Percentiles rank a stretch among this genome's conserved stretches.
These are phyloP conservation scores for Boletellus ananiceps DNA, from an alignment of 768 basidiomycete genomes.

Conservation along the genomic window DNA sequence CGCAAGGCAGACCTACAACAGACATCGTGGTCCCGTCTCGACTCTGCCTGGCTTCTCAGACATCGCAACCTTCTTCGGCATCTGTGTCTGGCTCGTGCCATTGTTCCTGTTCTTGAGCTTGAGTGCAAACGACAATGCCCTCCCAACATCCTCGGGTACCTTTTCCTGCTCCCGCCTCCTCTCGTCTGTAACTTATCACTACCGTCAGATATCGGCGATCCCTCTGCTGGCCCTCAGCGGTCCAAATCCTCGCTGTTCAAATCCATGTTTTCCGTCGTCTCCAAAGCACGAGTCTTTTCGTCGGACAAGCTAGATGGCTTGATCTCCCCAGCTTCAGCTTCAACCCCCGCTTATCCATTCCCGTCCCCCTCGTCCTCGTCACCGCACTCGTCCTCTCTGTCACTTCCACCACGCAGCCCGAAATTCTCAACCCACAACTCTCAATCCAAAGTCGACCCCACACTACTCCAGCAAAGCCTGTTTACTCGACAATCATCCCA, in stretches of 20 bases:
- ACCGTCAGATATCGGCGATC: slow-evolving; percentile 16
- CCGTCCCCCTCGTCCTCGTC: slow-evolving; percentile 30
- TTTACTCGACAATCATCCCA: slow-evolving; percentile 36
- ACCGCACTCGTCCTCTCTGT: slow-evolving; percentile 16
- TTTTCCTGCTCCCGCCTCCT: slow-evolving; percentile 1
- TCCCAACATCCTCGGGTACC: slow-evolving; percentile 65
- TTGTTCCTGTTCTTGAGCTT: slow-evolving; percentile 93
- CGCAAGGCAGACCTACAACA: slow-evolving; percentile 46
- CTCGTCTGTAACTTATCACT: background rate
- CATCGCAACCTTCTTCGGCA: slow-evolving; percentile 77
- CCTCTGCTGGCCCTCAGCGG: slow-evolving; percentile 32
- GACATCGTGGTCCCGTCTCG: slow-evolving; percentile 39
- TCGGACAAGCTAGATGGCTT: slow-evolving; percentile 59
- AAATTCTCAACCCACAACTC: slow-evolving; percentile 9
- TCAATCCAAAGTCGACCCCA: slow-evolving; percentile 33
- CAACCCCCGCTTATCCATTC: slow-evolving; percentile 13
- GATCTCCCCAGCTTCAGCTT: slow-evolving; percentile 47
- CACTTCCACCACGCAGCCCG: slow-evolving; percentile 27
- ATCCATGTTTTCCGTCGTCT: slow-evolving; percentile 49
- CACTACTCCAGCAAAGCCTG: slow-evolving; percentile 33
- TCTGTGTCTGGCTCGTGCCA: slow-evolving; percentile 87
- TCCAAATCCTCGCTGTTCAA: slow-evolving; percentile 67
- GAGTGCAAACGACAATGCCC: slow-evolving; percentile 94
- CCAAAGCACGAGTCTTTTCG: slow-evolving; percentile 40
- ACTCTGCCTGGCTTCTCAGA: slow-evolving; percentile 54